Evolutionary conservation across 805 yeast species (phyloP).

Genomic region (Myxozyma nipponensis): DNA sequence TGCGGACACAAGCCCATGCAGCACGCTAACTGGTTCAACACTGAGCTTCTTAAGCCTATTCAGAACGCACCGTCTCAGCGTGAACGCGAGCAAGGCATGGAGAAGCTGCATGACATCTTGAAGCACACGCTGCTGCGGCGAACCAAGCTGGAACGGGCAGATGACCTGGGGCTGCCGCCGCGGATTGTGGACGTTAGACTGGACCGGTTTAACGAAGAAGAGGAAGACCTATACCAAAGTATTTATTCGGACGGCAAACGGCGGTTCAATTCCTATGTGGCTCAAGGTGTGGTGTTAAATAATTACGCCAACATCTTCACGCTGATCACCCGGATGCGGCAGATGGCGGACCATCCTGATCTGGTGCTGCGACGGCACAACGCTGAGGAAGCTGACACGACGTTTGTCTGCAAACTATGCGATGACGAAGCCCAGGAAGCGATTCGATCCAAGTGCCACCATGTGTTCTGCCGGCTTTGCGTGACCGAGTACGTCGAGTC

Average conservation of each 20-base stretch:
- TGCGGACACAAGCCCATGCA: constrained; percentile 94
- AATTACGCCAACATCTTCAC: constrained; percentile 97
- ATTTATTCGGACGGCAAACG: constrained; percentile 83
- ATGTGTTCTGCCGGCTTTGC: constrained; percentile 88
- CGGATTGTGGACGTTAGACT: constrained; percentile 84
- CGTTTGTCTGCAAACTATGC: constrained; percentile 82
- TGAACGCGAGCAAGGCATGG: constrained; percentile 74
- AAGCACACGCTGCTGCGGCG: constrained; percentile 86
- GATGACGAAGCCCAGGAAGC: constrained; percentile 99
- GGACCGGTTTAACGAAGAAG: constrained; percentile 90
- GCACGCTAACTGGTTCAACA: constrained; percentile 93
- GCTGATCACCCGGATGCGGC: constrained; percentile 94
- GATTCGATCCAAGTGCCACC: constrained; percentile 90
- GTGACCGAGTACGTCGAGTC: constrained; percentile 79
- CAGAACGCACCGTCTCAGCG: constrained; percentile 77
- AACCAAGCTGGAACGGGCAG: constrained; percentile 94
- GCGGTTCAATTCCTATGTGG: constrained; percentile 86
- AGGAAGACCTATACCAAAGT: constrained; percentile 84
- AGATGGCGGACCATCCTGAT: constrained; percentile 97
- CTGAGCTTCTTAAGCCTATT: constrained; percentile 90
- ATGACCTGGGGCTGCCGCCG: constrained; percentile 96
- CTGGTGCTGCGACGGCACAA: constrained; percentile 73
- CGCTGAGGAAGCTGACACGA: constrained; percentile 40
- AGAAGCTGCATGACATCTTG: constrained; percentile 67
- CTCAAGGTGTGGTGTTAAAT: constrained; percentile 92